Percentiles rank a stretch among this genome's conserved stretches.
Evolutionary conservation across 2,329 filamentous ascomycete genomes (phyloP).

Genomic region (Sclerotinia subarctica): DNA sequence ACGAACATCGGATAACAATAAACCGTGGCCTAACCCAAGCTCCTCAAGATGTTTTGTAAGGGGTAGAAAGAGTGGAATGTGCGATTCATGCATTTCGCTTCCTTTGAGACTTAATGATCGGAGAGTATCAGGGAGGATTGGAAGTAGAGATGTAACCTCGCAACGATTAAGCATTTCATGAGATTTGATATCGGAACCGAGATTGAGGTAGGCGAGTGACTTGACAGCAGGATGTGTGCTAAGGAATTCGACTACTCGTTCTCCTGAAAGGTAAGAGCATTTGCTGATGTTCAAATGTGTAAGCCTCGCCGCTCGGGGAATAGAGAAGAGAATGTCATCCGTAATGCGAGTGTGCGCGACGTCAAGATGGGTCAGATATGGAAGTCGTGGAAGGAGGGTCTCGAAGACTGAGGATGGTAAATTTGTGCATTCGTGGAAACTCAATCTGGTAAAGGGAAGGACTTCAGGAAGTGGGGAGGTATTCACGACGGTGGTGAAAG

Average conservation of each 20-base stretch:
- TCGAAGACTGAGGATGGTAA: slow-evolving; percentile 67
- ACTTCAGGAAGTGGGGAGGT: slow-evolving; percentile 35
- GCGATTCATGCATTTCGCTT: slow-evolving; percentile 62
- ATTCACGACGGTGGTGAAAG: slow-evolving; percentile 54
- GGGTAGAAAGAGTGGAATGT: slow-evolving; percentile 61
- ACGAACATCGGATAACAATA: slow-evolving; percentile 60
- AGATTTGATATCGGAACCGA: slow-evolving; percentile 68
- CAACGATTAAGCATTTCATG: slow-evolving; percentile 67
- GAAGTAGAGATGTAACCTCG: slow-evolving; percentile 63
- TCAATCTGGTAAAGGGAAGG: slow-evolving; percentile 63
- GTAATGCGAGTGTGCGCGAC: slow-evolving; percentile 76
- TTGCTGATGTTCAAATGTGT: slow-evolving; percentile 77
- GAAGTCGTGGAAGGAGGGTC: slow-evolving; percentile 66
- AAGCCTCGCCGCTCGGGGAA: slow-evolving; percentile 67
- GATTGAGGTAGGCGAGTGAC: slow-evolving; percentile 67
- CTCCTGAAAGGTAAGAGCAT: slow-evolving; percentile 66
- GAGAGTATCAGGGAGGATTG: slow-evolving; percentile 62
- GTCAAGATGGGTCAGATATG: slow-evolving; percentile 71
- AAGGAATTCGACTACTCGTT: slow-evolving; percentile 67
- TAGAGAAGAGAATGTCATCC: slow-evolving; percentile 64
- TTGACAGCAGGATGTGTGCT: slow-evolving; percentile 66
- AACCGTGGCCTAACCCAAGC: slow-evolving; percentile 66
- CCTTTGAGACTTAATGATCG: slow-evolving; percentile 74
- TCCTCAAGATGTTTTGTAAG: slow-evolving; percentile 73
- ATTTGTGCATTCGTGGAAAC: slow-evolving; percentile 74